phyloP scores from a whole-genome alignment of 192 early-diverging fungal species.

The Chytriomyces hyalinus region DNA sequence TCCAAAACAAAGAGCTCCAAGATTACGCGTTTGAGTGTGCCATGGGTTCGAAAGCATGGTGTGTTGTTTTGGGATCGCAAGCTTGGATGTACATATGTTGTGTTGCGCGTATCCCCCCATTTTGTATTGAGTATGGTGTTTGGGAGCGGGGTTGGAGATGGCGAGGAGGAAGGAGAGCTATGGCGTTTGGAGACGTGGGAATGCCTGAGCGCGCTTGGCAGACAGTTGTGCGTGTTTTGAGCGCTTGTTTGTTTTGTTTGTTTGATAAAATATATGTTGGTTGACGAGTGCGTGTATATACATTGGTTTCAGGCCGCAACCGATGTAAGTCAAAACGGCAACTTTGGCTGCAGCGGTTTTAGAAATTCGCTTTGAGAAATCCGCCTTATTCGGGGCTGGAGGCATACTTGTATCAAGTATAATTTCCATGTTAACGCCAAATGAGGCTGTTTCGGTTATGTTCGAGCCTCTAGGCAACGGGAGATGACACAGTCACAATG shows the following conservation, averaged over 20 bases:
- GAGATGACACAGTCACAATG: too few species aligned
- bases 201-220: not conserved
- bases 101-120: not conserved
- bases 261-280: not conserved
- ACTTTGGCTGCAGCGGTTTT: too few species aligned
- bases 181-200: not conserved
- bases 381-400: not conserved
- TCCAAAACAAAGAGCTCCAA: not conserved
- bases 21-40: not conserved
- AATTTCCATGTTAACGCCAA: not conserved
- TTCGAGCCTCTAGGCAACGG: not conserved
- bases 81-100: slow-evolving; percentile 9
- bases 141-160: not conserved
- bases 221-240: not conserved
- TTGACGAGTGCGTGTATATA: not conserved
- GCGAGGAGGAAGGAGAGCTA: not conserved
- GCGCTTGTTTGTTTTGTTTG: not conserved
- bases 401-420: too few species aligned
- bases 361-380: too few species aligned
- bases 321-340: too few species aligned
- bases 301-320: not conserved
- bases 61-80: slow-evolving; percentile 14
- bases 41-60: not conserved
- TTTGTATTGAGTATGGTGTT: not conserved
- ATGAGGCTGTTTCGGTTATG: not conserved